phyloP scores from a whole-genome alignment of 2,329 filamentous ascomycete species.

The Fonsecaea multimorphosa region DNA sequence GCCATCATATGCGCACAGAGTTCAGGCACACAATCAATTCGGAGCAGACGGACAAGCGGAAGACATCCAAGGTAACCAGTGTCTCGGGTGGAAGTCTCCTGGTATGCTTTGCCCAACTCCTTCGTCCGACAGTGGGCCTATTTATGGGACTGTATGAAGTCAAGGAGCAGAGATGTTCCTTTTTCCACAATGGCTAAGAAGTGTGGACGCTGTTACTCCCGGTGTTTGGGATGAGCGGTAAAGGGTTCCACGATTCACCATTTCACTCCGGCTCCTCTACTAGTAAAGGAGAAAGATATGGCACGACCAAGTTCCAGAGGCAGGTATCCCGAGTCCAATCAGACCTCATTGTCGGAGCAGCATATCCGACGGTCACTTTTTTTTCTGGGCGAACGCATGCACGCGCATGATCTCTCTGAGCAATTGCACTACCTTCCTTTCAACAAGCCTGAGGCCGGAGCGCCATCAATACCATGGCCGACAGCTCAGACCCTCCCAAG shows the following conservation, averaged over 20 bases:
- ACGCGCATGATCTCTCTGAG: neutral
- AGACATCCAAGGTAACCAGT: slow-evolving; percentile 6
- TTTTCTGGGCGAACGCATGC: slow-evolving; percentile 4
- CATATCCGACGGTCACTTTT: slow-evolving; percentile 21
- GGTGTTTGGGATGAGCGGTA: slow-evolving; percentile 5
- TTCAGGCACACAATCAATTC: neutral
- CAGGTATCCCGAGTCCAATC: slow-evolving; percentile 10
- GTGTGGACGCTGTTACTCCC: neutral
- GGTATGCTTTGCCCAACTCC: neutral
- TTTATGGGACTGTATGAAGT: neutral
- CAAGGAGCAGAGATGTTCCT: neutral
- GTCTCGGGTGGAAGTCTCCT: slow-evolving; percentile 18
- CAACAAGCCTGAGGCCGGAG: neutral
- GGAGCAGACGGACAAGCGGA: neutral
- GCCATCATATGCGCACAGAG: slow-evolving; percentile 3
- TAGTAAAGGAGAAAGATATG: neutral
- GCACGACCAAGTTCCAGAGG: neutral
- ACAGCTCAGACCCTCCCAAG: slow-evolving; percentile 41
- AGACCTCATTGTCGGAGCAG: neutral
- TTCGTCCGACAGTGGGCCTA: neutral
- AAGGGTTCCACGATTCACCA: neutral
- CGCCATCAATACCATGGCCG: slow-evolving; percentile 44
- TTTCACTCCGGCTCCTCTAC: neutral
- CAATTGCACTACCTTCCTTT: neutral
- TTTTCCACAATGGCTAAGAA: neutral